Base-by-base conservation (phyloP, 2,329 filamentous ascomycete species). In the Fusarium sp. region DNA sequence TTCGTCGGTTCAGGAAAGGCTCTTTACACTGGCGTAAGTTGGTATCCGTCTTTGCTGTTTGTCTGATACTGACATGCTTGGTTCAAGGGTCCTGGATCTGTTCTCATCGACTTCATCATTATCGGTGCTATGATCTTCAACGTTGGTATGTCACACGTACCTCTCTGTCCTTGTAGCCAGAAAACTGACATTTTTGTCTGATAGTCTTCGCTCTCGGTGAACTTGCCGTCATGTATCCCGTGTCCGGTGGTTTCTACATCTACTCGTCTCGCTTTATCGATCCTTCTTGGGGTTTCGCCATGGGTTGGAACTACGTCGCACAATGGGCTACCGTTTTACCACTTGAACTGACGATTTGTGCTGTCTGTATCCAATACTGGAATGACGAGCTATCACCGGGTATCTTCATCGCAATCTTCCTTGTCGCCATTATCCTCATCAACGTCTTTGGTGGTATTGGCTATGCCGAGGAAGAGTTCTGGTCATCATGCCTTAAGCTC, bases 211-310 rank as follows among this genome's bases (percentile, higher is more conserved):
- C 88, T 70, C 85, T 90, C 68, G 88, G 88, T 73, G 89, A 90
- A 77, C 80, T 90, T 61, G 87, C 88, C 64, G 85, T 90, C 77
- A 85, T 90, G 82, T 90, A 85, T 69, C 88, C 88, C 26, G 84
- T 90, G 74, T 88, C 87, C 70, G 88, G 88, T 77, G 87, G 87
- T 71, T 90, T 90, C 83, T 90, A 89, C 76, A 86, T 86, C 45
- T 90, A 88, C 79, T 87, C 86, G n/a, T 83, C 84, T 64, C 88
- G 88, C 52, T 90, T 90, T 75, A 87, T 90, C 71, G 88, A 89
- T 75, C 88, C 88, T 40, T 86, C 88, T 4, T 90, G 87, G 83
- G 85, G 85, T 64, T 87, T 87, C 65, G 85, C 85, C 70, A 85
- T 87, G 81, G 85, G 85, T 33, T 81, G 79, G 79, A 80, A 81